These are phyloP conservation scores for Bryopsis sp. DNA, from an alignment of 139 green algal genomes.

Conservation along the genomic window DNA sequence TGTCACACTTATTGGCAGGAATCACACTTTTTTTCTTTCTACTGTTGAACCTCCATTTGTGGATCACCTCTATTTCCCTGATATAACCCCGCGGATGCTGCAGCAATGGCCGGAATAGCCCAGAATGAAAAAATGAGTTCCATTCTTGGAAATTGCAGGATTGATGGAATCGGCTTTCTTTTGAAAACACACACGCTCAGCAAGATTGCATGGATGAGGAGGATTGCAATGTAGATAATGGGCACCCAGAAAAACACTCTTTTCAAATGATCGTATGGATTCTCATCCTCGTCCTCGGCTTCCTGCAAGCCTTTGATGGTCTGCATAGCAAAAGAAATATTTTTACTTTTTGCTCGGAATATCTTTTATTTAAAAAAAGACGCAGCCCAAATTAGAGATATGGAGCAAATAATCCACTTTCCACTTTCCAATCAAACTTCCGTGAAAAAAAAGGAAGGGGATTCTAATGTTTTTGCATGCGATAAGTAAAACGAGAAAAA, in stretches of 20 bases:
- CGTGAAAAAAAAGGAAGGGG: too few species aligned
- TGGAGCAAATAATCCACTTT: too few species aligned
- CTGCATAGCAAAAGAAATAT: too few species aligned
- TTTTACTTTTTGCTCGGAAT: too few species aligned
- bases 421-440: too few species aligned
- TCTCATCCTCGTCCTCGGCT: conserved; percentile 5
- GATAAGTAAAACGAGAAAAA: too few species aligned
- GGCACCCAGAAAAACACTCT: conserved; percentile 7
- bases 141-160: conserved; percentile 7
- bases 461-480: too few species aligned
- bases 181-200: background rate
- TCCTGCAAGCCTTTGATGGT: background rate
- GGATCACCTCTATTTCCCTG: background rate
- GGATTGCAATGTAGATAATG: background rate
- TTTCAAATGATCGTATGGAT: background rate
- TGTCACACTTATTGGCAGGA: too few species aligned
- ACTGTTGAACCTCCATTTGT: too few species aligned
- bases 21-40: too few species aligned
- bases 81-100: conserved; percentile 7
- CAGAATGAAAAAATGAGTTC: conserved; percentile 17
- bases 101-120: background rate
- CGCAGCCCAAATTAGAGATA: too few species aligned
- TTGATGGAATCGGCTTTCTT: background rate
- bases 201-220: background rate
- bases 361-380: too few species aligned